These are phyloP conservation scores for Podospora pseudocomata DNA, from an alignment of 495 filamentous ascomycete species.

Conservation along the genomic window DNA sequence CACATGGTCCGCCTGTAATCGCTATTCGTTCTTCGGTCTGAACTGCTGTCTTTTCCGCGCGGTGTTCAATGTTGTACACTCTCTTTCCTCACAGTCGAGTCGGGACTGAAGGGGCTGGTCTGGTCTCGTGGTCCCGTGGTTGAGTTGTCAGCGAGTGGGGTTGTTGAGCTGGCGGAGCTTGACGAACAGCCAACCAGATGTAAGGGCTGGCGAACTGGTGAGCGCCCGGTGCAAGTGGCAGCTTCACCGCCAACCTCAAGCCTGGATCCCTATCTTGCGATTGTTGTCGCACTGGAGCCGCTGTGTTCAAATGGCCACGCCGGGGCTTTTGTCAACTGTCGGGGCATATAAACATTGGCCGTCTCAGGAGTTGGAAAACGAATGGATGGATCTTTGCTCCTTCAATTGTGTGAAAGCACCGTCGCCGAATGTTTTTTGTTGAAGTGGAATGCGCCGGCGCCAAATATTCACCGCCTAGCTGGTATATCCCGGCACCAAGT, in stretches of 20 bases:
- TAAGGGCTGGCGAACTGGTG: background rate
- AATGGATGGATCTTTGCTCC: background rate
- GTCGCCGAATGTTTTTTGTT: background rate
- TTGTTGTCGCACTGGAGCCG: background rate
- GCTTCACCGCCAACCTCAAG: slow-evolving; percentile 3
- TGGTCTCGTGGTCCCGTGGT: background rate
- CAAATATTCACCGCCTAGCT: background rate
- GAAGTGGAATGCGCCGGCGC: background rate
- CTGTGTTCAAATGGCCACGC: background rate
- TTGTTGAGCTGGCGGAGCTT: slow-evolving; percentile 4
- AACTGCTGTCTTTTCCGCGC: background rate
- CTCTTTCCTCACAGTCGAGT: background rate
- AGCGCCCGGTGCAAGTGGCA: background rate
- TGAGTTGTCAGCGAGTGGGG: slow-evolving; percentile 2
- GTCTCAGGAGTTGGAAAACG: background rate
- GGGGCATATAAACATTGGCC: background rate
- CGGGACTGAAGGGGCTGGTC: too few relatives aligned
- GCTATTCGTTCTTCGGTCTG: background rate
- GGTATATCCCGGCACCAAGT: background rate
- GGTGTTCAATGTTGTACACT: background rate
- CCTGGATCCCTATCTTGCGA: background rate
- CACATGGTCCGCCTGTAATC: background rate
- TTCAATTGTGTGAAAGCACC: background rate
- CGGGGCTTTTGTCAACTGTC: background rate
- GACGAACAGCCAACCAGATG: background rate